Evolutionary conservation across 306 rosid genomes (phyloP).

Genomic region (Quercus alba): DNA sequence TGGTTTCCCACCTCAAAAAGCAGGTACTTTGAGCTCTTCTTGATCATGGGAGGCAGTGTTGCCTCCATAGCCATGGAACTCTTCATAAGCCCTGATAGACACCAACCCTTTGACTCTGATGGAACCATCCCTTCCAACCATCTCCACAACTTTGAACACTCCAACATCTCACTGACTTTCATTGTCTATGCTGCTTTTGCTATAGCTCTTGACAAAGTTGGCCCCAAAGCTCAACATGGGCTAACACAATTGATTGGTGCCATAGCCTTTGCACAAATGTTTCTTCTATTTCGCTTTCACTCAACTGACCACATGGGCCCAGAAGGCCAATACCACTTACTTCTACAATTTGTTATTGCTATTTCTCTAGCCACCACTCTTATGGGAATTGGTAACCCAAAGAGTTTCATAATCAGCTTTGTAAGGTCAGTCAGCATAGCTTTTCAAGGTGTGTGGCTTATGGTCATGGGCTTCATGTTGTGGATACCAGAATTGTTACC

Average conservation of each 20-base stretch:
- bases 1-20: constrained; percentile 66
- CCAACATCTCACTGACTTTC: constrained; percentile 62
- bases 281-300: constrained; percentile 73
- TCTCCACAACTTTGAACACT: constrained; percentile 84
- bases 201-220: constrained; percentile 43
- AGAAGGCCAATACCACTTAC: constrained; percentile 75
- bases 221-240: neutral
- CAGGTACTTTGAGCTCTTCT: constrained; percentile 54
- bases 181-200: constrained; percentile 49
- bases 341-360: constrained; percentile 44
- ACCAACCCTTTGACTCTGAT: constrained; percentile 69
- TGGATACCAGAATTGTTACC: constrained; percentile 64
- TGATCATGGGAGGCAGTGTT: constrained; percentile 42
- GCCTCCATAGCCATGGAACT: constrained; percentile 80
- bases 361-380: constrained; percentile 49
- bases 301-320: constrained; percentile 80
- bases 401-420: constrained; percentile 57
- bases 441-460: constrained; percentile 74
- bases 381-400: constrained; percentile 44
- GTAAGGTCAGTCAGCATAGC: constrained; percentile 54
- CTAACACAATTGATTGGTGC: constrained; percentile 58
- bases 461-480: constrained; percentile 59
- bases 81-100: constrained; percentile 58
- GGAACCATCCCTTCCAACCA: constrained; percentile 81
- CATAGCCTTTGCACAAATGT: constrained; percentile 62